These are phyloP conservation scores for Aaosphaeria arxii DNA, from an alignment of 2,329 filamentous ascomycete species.

Conservation along the genomic window DNA sequence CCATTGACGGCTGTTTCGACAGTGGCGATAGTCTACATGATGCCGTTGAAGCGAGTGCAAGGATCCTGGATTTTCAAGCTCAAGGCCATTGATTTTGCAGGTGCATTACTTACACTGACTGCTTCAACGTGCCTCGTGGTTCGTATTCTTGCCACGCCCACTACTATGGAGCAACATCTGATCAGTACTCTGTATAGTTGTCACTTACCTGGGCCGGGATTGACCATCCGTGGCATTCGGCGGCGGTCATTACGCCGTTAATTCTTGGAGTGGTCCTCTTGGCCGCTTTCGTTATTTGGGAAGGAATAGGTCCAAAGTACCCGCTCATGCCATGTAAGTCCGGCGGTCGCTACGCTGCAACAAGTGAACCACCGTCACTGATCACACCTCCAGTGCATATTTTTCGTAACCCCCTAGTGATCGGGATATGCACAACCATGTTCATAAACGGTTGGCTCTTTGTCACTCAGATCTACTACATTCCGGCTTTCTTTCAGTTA, in stretches of 20 bases:
- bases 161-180: neutral
- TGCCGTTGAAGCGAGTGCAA: neutral
- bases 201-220: neutral
- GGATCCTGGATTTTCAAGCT: neutral
- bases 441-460: slow-evolving; percentile 60
- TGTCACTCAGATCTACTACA: slow-evolving; percentile 58
- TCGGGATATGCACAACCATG: too few relatives aligned
- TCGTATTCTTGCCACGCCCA: neutral
- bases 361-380: neutral
- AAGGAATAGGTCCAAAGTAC: neutral
- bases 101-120: neutral
- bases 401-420: too few relatives aligned
- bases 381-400: too few relatives aligned
- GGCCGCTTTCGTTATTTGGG: neutral
- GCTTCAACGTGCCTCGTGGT: neutral
- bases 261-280: neutral
- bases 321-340: neutral
- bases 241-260: neutral
- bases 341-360: neutral
- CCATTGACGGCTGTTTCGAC: neutral
- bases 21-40: neutral
- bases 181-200: neutral
- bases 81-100: neutral
- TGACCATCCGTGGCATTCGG: neutral
- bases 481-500: slow-evolving; percentile 62